These are phyloP conservation scores for Cynanchum wilfordii DNA, from an alignment of 257 asterid species.

Conservation along the genomic window DNA sequence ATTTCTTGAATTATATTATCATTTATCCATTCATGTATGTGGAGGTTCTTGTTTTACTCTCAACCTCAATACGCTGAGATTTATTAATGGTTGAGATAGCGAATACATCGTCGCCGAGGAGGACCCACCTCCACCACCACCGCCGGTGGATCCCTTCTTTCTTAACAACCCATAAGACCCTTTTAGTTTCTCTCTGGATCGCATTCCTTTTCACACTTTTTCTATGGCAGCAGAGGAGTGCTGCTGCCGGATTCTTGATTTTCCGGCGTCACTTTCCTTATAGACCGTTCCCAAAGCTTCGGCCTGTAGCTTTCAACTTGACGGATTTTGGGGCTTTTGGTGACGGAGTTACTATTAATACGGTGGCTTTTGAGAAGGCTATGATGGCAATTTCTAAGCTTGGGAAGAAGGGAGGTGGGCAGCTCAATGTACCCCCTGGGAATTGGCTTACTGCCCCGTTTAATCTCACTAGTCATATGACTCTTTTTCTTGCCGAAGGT, in stretches of 20 bases:
- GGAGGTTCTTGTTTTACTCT: background rate
- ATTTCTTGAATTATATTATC: background rate
- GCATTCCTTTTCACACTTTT: conserved; percentile 31
- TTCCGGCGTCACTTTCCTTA: conserved; percentile 29
- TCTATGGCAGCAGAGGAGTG: conserved; percentile 37
- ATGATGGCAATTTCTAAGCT: conserved; percentile 37
- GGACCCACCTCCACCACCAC: conserved; percentile 24
- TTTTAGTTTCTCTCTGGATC: conserved; percentile 34
- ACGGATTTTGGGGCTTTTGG: conserved; percentile 52
- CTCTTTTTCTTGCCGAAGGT: conserved; percentile 49
- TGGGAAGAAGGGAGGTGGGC: conserved; percentile 46
- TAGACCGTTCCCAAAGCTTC: conserved; percentile 31
- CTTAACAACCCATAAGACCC: conserved; percentile 29
- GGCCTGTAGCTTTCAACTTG: conserved; percentile 40
- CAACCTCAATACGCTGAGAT: background rate
- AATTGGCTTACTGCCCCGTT: conserved; percentile 49
- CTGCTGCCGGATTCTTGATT: conserved; percentile 26
- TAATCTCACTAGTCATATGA: conserved; percentile 49
- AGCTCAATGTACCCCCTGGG: conserved; percentile 49
- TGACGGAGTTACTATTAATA: conserved; percentile 39
- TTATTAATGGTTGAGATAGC: conserved; percentile 22
- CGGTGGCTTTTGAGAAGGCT: conserved; percentile 43
- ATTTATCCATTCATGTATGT: conserved; percentile 4
- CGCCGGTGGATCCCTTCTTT: conserved; percentile 34
- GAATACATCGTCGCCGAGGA: conserved; percentile 23